phyloP scores from a whole-genome alignment of 179 eudicot genomes.

The Silene vulgaris region DNA sequence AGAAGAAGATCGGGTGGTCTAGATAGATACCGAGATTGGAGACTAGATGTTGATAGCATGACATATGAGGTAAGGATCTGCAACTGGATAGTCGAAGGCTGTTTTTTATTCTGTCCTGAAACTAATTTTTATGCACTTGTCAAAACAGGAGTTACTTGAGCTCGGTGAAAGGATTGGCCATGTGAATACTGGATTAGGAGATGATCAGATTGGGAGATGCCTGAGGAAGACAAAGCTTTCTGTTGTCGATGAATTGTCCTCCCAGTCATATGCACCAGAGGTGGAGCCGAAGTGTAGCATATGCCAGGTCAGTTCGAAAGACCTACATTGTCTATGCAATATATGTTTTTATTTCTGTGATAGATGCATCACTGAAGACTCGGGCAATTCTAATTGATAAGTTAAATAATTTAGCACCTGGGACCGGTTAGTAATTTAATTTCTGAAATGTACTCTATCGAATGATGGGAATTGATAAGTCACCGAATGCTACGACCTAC shows the following conservation, averaged over 20 bases:
- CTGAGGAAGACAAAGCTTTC: slow-evolving; percentile 55
- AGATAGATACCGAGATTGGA: slow-evolving; percentile 71
- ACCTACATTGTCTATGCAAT: neutral
- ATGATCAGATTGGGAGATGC: slow-evolving; percentile 67
- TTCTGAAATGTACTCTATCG: too few species aligned
- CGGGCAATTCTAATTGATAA: too few species aligned
- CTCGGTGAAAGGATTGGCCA: slow-evolving; percentile 91
- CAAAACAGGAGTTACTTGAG: slow-evolving; percentile 75
- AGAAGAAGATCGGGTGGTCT: slow-evolving; percentile 59
- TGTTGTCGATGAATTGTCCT: neutral
- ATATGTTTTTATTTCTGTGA: neutral
- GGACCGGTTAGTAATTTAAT: too few species aligned
- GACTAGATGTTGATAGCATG: slow-evolving; percentile 91
- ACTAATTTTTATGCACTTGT: neutral
- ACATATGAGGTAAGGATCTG: slow-evolving; percentile 58
- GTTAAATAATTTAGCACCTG: too few species aligned
- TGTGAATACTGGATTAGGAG: slow-evolving; percentile 79
- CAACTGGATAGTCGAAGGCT: too few species aligned
- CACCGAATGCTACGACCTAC: too few species aligned
- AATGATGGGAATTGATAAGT: too few species aligned
- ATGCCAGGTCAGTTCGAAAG: slow-evolving; percentile 60
- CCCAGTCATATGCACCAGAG: slow-evolving; percentile 8
- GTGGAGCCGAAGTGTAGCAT: slow-evolving; percentile 72
- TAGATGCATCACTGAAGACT: too few species aligned
- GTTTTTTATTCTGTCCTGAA: too few species aligned